Conservation (phyloP, 805 yeast species). For the Clavispora carvajalis region DNA sequence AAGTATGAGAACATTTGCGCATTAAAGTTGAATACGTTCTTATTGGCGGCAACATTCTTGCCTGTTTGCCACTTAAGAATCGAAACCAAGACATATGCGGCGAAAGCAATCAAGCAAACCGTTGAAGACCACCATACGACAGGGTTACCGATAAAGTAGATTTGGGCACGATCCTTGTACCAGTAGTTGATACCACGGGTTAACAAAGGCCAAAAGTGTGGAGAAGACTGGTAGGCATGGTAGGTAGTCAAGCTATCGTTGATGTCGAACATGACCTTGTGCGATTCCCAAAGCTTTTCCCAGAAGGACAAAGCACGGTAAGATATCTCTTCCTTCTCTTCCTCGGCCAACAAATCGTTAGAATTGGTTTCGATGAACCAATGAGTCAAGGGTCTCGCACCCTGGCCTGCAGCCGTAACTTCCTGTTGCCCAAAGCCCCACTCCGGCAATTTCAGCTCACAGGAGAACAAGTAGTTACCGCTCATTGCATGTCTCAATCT, state of each 20-base stretch:
- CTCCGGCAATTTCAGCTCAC: constrained; percentile 66
- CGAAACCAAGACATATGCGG: constrained; percentile 42
- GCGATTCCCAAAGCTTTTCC: constrained; percentile 61
- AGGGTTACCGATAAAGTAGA: constrained; percentile 76
- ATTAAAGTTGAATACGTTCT: constrained; percentile 60
- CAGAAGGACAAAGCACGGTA: constrained; percentile 52
- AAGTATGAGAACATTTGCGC: constrained; percentile 56
- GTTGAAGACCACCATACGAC: constrained; percentile 72
- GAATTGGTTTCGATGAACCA: constrained; percentile 75
- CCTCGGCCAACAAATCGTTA: constrained; percentile 40
- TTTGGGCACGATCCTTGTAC: constrained; percentile 54
- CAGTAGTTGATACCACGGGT: constrained; percentile 80
- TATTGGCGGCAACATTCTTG: constrained; percentile 36
- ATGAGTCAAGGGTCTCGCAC: constrained; percentile 51
- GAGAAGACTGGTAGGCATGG: constrained; percentile 69
- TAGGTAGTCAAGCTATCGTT: constrained; percentile 64
- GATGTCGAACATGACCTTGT: constrained; percentile 71
- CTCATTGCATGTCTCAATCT: constrained; percentile 75
- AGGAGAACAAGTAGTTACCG: constrained; percentile 74
- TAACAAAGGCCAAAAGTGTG: constrained; percentile 70
- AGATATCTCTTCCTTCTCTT: constrained; percentile 25
- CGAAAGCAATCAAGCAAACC: constrained; percentile 46
- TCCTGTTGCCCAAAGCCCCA: constrained; percentile 87
- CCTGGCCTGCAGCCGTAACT: constrained; percentile 74
- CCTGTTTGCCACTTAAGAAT: constrained; percentile 61